Conservation (phyloP, 192 early-diverging fungal genomes). For the Backusella mclennaniae region DNA sequence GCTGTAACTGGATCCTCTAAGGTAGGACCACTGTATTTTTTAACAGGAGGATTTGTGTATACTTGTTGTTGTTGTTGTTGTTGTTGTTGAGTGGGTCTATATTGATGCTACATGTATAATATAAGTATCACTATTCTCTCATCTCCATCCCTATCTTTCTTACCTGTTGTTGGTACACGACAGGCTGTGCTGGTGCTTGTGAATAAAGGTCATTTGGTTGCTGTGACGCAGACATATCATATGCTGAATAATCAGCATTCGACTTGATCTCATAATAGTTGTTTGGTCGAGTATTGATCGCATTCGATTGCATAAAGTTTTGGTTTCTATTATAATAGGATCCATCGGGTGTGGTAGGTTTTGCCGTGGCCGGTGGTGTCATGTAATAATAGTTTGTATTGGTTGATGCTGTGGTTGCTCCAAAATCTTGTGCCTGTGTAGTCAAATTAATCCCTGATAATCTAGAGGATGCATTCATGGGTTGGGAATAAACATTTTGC, state of each 20-base stretch:
- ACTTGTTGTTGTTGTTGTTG: neutral
- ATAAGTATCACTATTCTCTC: neutral
- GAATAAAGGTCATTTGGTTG: slow-evolving; percentile 1
- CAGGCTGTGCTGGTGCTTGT: neutral
- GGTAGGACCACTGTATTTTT: slow-evolving; percentile 8
- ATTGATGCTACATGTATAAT: neutral
- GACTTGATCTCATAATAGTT: neutral
- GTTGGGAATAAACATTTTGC: neutral
- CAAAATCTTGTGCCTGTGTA: neutral
- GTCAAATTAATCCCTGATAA: neutral
- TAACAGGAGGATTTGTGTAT: neutral
- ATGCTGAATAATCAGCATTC: neutral
- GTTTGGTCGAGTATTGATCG: neutral
- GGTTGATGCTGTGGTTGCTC: neutral
- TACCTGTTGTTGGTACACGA: neutral
- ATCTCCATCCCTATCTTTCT: neutral
- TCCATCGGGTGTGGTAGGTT: neutral
- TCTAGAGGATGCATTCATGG: neutral
- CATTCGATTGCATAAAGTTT: neutral
- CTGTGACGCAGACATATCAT: neutral
- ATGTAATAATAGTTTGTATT: neutral
- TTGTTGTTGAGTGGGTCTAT: slow-evolving; percentile 1
- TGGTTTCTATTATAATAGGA: slow-evolving; percentile 2
- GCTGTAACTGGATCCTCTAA: slow-evolving; percentile 7
- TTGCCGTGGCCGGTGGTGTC: neutral